Conservation (phyloP, 2,329 filamentous ascomycete genomes). For the Hypoxylon sp. region DNA sequence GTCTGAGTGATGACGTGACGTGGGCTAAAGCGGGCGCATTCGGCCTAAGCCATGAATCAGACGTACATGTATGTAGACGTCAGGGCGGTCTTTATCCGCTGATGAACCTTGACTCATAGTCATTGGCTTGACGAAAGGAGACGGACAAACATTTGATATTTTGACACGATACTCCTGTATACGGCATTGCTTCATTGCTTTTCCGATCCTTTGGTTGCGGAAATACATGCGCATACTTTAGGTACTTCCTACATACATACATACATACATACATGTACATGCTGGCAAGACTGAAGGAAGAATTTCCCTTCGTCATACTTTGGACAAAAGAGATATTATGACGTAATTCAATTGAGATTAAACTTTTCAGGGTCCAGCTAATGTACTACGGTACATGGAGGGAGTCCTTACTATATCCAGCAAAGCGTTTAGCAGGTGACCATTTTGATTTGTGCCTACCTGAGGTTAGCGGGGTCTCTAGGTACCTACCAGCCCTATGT, state of each 20-base stretch:
- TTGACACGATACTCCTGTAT: too few species aligned
- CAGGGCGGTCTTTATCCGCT: neutral
- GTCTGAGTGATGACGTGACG: slow-evolving; percentile 38
- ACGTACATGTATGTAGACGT: neutral
- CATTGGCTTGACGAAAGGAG: neutral
- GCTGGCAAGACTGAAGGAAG: neutral
- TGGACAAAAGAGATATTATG: slow-evolving; percentile 4
- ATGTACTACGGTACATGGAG: neutral
- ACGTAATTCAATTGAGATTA: slow-evolving; percentile 22
- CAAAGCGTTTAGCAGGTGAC: neutral
- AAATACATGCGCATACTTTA: too few species aligned
- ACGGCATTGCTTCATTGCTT: too few species aligned
- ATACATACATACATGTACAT: neutral
- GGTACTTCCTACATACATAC: too few species aligned
- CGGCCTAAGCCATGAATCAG: slow-evolving; percentile 17
- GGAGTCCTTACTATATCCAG: neutral
- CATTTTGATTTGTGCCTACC: neutral
- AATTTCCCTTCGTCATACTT: slow-evolving; percentile 15
- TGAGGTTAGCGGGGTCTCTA: too few species aligned
- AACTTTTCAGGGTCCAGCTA: slow-evolving; percentile 9
- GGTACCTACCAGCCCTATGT: too few species aligned
- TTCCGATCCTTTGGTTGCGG: too few species aligned
- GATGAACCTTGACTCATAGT: neutral
- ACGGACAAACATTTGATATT: too few species aligned
- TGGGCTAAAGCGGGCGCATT: slow-evolving; percentile 27